Percentiles rank a stretch among this genome's conserved stretches.
Evolutionary conservation across 2,329 filamentous ascomycete species (phyloP).

Genomic region (Penicillium janthinellum): DNA sequence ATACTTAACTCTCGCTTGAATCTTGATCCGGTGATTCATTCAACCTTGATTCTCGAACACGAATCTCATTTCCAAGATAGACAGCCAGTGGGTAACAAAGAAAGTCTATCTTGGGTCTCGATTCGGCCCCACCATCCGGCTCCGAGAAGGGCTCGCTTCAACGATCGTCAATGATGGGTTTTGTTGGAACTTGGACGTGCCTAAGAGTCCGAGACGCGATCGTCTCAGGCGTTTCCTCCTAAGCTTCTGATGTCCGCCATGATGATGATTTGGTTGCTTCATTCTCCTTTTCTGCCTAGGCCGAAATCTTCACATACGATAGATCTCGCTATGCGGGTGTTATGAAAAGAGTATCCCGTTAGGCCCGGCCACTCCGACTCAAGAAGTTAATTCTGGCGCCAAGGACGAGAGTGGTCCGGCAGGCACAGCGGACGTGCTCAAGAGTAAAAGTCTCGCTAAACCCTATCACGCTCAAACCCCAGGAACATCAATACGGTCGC

Average conservation of each 20-base stretch:
- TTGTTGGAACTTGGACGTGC: neutral
- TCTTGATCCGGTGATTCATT: neutral
- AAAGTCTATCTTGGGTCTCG: neutral
- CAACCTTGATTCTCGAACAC: neutral
- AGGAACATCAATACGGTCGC: neutral
- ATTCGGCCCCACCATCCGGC: constrained; percentile 36
- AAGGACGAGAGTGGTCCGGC: constrained; percentile 12
- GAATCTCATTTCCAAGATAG: neutral
- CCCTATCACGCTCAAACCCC: neutral
- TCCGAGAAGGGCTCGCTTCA: constrained; percentile 14
- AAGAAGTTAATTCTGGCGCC: constrained; percentile 2
- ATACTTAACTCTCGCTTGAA: neutral
- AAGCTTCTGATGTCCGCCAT: too few relatives aligned
- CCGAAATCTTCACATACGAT: neutral
- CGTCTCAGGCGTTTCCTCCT: neutral
- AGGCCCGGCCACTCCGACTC: neutral
- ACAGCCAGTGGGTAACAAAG: neutral
- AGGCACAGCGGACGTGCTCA: neutral
- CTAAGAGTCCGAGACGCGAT: neutral
- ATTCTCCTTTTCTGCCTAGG: neutral
- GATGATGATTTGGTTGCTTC: too few relatives aligned
- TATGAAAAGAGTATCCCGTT: neutral
- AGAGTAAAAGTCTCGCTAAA: neutral
- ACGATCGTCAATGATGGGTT: neutral
- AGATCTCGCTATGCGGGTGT: neutral